Evolutionary conservation across 148 eudicot species (phyloP).

Genomic region (Silene conica): DNA sequence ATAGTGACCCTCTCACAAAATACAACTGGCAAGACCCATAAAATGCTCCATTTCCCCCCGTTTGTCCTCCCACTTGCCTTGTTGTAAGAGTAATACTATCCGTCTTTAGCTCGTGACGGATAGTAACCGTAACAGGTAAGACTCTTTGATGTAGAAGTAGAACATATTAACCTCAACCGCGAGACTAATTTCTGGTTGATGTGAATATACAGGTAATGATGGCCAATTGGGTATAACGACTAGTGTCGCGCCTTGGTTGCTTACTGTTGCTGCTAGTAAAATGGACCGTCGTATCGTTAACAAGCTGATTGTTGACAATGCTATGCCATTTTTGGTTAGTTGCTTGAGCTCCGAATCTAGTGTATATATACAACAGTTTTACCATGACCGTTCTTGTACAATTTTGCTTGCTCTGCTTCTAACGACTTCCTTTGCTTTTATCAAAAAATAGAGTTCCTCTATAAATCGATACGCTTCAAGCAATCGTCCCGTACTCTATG

Average conservation of each 20-base stretch:
- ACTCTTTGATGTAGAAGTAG: too few species aligned
- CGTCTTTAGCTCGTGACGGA: too few species aligned
- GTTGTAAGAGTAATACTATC: too few species aligned
- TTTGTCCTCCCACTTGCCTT: too few species aligned
- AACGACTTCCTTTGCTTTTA: not conserved
- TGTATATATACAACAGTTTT: not conserved
- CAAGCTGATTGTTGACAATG: not conserved
- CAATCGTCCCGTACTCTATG: not conserved
- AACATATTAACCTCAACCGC: too few species aligned
- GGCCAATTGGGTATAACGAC: not conserved
- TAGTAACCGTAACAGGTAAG: too few species aligned
- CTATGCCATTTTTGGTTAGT: not conserved
- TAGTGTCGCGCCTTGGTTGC: slow-evolving; percentile 8
- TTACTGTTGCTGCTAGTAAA: slow-evolving; percentile 1
- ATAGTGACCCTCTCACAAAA: too few species aligned
- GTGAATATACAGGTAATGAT: not conserved
- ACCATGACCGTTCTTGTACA: not conserved
- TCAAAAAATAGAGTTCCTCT: not conserved
- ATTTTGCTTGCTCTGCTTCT: not conserved
- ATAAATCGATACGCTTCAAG: not conserved
- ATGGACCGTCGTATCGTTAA: not conserved
- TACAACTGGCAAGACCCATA: too few species aligned
- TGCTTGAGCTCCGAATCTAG: not conserved
- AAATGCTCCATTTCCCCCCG: too few species aligned
- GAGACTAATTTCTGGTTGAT: not conserved